Conservation (phyloP, 495 filamentous ascomycete genomes). For the Aspergillus mulundensis region DNA sequence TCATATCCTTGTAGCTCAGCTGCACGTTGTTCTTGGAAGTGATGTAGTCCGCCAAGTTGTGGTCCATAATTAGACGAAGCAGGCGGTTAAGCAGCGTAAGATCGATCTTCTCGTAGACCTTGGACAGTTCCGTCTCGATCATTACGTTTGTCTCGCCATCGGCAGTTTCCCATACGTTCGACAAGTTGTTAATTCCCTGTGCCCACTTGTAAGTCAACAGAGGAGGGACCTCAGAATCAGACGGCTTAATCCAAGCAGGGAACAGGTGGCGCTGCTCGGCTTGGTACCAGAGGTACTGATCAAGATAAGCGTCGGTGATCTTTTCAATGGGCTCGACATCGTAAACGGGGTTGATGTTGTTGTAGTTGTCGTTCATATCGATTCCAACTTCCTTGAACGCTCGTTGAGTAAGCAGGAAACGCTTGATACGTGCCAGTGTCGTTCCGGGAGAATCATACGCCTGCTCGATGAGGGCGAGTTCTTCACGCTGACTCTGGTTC, state of each 20-base stretch:
- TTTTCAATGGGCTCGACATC: constrained; percentile 99
- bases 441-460: constrained; percentile 98
- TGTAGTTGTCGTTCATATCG: constrained; percentile 99
- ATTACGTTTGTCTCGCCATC: constrained; percentile 99
- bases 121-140: constrained; percentile 96
- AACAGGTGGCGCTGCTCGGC: constrained; percentile 98
- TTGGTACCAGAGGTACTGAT: constrained; percentile 99
- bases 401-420: constrained; percentile 92
- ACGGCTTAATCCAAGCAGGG: constrained; percentile 98
- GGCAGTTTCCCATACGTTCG: constrained; percentile 90
- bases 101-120: constrained; percentile 99
- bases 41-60: constrained; percentile 99
- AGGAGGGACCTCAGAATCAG: constrained; percentile 97
- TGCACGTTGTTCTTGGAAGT: constrained; percentile 99
- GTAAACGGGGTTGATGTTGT: constrained; percentile 97
- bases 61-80: constrained; percentile 95
- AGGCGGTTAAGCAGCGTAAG: constrained; percentile 91
- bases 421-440: constrained; percentile 93
- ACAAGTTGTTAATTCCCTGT: constrained; percentile 99
- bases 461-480: constrained; percentile 95
- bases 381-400: constrained; percentile 99
- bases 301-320: constrained; percentile 98
- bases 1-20: constrained; percentile 99
- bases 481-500: constrained; percentile 97
- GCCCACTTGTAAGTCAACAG: constrained; percentile 98